Evolutionary conservation across 108 stramenopile genomes (phyloP).

Genomic region (Fragilaria crotonensis): DNA sequence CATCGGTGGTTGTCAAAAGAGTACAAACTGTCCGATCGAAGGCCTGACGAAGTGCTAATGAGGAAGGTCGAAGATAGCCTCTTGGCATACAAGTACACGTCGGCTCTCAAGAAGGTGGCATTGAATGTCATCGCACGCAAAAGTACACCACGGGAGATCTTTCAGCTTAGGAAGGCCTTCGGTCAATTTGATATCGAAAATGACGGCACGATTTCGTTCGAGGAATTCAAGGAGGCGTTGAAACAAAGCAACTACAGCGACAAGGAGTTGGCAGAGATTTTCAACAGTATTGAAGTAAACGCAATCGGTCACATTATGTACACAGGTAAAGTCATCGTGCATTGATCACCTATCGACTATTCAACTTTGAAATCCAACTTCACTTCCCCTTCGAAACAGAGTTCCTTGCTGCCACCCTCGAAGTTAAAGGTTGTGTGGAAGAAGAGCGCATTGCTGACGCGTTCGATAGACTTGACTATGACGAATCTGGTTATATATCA

Average conservation of each 20-base stretch:
- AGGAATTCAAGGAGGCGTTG: conserved; percentile 6
- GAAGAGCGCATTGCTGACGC: conserved; percentile 62
- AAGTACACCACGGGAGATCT: conserved; percentile 6
- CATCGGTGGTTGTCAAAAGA: conserved; percentile 47
- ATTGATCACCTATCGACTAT: too few relatives aligned
- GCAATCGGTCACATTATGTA: conserved; percentile 2
- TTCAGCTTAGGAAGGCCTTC: conserved; percentile 4
- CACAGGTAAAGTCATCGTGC: too few relatives aligned
- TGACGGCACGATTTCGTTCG: conserved; percentile 4
- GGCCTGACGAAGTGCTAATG: conserved; percentile 10
- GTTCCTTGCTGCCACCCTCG: conserved; percentile 83
- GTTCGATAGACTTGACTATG: conserved; percentile 77
- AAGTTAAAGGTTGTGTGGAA: conserved; percentile 47
- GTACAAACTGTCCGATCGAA: conserved; percentile 12
- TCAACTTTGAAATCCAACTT: too few relatives aligned
- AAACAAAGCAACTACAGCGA: conserved; percentile 23
- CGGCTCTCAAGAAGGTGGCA: conserved; percentile 21
- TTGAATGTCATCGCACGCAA: conserved; percentile 6
- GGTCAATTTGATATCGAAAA: conserved; percentile 5
- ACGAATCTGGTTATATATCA: conserved; percentile 68
- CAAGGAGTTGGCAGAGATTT: conserved; percentile 23
- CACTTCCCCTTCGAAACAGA: conserved; percentile 53
- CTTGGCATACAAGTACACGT: conserved; percentile 20
- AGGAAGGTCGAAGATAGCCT: conserved; percentile 20
- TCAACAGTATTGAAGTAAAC: conserved; percentile 21